Evolutionary conservation across 2,329 filamentous ascomycete species (phyloP).

Genomic region (Aschersonia sp.): DNA sequence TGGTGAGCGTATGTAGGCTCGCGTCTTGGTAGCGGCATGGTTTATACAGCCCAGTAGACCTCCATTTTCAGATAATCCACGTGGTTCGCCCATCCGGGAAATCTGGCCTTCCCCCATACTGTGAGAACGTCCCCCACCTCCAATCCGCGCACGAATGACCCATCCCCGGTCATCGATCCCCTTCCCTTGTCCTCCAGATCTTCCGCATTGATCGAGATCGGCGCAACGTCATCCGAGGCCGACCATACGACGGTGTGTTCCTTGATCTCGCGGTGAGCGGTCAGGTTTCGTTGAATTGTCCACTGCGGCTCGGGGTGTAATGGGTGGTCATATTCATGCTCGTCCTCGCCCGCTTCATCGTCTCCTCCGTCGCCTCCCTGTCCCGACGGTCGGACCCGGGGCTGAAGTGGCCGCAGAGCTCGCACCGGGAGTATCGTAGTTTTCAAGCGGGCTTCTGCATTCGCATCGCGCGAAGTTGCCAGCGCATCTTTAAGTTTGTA

Average conservation of each 20-base stretch:
- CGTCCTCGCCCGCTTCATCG: slow-evolving; percentile 3
- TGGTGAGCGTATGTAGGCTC: background rate
- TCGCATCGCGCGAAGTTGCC: too few species aligned
- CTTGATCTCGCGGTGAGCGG: slow-evolving; percentile 17
- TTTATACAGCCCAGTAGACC: slow-evolving; percentile 40
- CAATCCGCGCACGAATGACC: slow-evolving; percentile 39
- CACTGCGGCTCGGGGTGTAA: slow-evolving; percentile 19
- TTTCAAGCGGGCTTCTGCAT: too few species aligned
- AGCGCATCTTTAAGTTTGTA: too few species aligned
- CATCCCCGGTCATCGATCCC: slow-evolving; percentile 34
- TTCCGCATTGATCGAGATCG: slow-evolving; percentile 24
- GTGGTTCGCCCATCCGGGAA: slow-evolving; percentile 36
- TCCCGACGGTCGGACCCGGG: slow-evolving; percentile 8
- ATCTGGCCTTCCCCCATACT: slow-evolving; percentile 45
- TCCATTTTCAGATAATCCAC: slow-evolving; percentile 36
- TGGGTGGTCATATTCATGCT: slow-evolving; percentile 20
- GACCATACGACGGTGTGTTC: slow-evolving; percentile 39
- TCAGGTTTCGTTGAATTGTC: slow-evolving; percentile 33
- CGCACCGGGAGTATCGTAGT: background rate
- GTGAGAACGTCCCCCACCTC: slow-evolving; percentile 47
- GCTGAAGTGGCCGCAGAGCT: slow-evolving; percentile 21
- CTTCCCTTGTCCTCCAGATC: slow-evolving; percentile 28
- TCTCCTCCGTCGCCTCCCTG: background rate
- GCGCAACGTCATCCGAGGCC: slow-evolving; percentile 30
- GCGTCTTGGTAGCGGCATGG: background rate